Conservation (phyloP, 345 rosid species). For the Sisymbrium irio region DNA sequence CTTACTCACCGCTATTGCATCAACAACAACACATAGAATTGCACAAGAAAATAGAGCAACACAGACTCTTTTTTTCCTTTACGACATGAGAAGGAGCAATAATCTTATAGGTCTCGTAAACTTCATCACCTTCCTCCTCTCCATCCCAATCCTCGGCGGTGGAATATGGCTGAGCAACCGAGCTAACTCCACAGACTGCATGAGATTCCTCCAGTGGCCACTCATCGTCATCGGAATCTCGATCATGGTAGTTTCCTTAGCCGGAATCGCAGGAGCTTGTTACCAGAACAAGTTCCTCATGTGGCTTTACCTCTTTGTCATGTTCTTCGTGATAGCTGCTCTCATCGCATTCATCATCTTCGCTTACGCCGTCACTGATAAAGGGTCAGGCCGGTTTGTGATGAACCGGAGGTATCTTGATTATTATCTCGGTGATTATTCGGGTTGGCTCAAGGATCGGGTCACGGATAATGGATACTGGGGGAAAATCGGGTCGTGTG, state of each 20-base stretch:
- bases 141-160: slow-evolving; percentile 87
- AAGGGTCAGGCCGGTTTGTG: slow-evolving; percentile 63
- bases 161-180: slow-evolving; percentile 96
- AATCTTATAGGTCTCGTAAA: slow-evolving; percentile 76
- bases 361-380: slow-evolving; percentile 83
- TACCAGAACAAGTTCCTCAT: slow-evolving; percentile 74
- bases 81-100: slow-evolving; percentile 68
- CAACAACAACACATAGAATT: background rate
- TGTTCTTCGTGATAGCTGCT: slow-evolving; percentile 81
- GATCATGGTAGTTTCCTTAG: slow-evolving; percentile 77
- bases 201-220: slow-evolving; percentile 93
- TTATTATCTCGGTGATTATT: slow-evolving; percentile 62
- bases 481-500: slow-evolving; percentile 70
- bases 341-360: slow-evolving; percentile 83
- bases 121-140: slow-evolving; percentile 83
- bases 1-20: slow-evolving; percentile 29
- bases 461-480: slow-evolving; percentile 63
- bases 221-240: slow-evolving; percentile 70
- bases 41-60: slow-evolving; percentile 19
- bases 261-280: slow-evolving; percentile 89
- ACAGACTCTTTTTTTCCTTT: background rate
- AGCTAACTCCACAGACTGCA: slow-evolving; percentile 89
- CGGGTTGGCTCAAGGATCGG: slow-evolving; percentile 77
- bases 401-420: slow-evolving; percentile 58
- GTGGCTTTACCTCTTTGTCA: slow-evolving; percentile 78